Base-by-base conservation (phyloP, 2,329 filamentous ascomycete genomes). In the Neopestalotiopsis clavispora region DNA sequence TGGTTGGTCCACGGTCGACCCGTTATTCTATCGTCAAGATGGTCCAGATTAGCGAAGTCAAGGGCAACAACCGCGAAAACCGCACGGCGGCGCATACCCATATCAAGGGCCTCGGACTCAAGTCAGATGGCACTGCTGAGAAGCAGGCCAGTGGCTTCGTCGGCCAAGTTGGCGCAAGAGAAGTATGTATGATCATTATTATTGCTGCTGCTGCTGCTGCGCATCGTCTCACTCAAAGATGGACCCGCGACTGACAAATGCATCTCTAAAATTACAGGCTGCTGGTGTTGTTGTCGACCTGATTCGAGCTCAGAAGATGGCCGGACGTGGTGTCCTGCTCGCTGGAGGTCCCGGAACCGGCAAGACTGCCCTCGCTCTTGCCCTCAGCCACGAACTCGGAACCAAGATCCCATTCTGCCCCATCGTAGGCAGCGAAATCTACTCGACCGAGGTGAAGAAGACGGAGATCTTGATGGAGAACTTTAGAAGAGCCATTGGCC, bases 391-490 rank as follows among this genome's bases (percentile, higher is more conserved):
- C 83, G 96, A 99, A 81, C 87, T 99, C 73, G 96, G 96, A 74
- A 98, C 95, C 64, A 98, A 98, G 85, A 97, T 99, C 68, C 96
- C 96, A 6, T 99, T 99, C 80, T 98, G 96, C 81, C 95, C 95
- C 52, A 98, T 99, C 78, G 96, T 98, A 66, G 96, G 95, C 75
- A 98, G 95, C 85, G 96, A 99, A 83, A 92, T 99, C 76, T 99
- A 98, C 84, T 97, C 94, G 74, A 92, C 95, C 60, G 96, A 99
- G 83, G 95, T 99, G 72, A 99, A 99, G 90, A 99, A 99, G 90
- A 99, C 96, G 64, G 96, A 99, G 82, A 92, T 97, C 74, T 85
- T 99, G 79, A 98, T 98, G 96, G 96, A 99, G 87, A 98, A 98
- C 85, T 99, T 99, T 82, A 90, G 96, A 79, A 89, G 96, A 78